phyloP scores from a whole-genome alignment of 2,329 filamentous ascomycete species.

The Penicillium sclerotiorum region DNA sequence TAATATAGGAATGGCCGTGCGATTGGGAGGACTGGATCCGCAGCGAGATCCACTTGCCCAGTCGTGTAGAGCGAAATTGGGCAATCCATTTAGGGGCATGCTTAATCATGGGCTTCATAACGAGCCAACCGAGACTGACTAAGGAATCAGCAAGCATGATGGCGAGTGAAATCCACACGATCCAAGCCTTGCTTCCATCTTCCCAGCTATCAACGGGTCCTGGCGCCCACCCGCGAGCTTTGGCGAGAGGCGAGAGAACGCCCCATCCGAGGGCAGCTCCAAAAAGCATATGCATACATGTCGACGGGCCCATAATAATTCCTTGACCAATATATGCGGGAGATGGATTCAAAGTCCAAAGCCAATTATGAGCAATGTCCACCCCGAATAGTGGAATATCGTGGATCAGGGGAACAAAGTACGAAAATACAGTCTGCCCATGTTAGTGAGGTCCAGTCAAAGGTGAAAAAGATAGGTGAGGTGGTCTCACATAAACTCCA shows the following conservation, averaged over 20 bases:
- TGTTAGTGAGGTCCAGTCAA: constrained; percentile 15
- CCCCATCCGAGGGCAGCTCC: constrained; percentile 91
- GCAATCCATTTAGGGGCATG: constrained; percentile 44
- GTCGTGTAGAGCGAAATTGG: constrained; percentile 31
- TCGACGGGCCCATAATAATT: constrained; percentile 97
- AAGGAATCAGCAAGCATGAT: constrained; percentile 97
- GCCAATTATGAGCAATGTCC: constrained; percentile 74
- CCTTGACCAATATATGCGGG: constrained; percentile 97
- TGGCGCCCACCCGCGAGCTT: constrained; percentile 83
- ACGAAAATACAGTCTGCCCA: constrained; percentile 76
- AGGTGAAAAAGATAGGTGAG: background rate
- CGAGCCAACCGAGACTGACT: constrained; percentile 80
- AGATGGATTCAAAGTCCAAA: constrained; percentile 95
- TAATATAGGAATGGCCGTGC: constrained; percentile 29
- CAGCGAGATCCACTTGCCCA: constrained; percentile 31
- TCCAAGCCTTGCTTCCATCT: constrained; percentile 94
- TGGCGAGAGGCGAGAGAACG: constrained; percentile 84
- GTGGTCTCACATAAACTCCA: constrained; percentile 52
- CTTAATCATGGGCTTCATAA: constrained; percentile 63
- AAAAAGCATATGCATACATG: constrained; percentile 91
- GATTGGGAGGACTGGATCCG: constrained; percentile 14
- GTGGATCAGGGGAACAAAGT: constrained; percentile 83
- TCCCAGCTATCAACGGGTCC: constrained; percentile 88
- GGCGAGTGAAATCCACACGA: constrained; percentile 92
- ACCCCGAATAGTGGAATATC: constrained; percentile 85